Conservation (phyloP, 1,139 yeast genomes). For the Hemisphaericaspora xylanilytica region DNA sequence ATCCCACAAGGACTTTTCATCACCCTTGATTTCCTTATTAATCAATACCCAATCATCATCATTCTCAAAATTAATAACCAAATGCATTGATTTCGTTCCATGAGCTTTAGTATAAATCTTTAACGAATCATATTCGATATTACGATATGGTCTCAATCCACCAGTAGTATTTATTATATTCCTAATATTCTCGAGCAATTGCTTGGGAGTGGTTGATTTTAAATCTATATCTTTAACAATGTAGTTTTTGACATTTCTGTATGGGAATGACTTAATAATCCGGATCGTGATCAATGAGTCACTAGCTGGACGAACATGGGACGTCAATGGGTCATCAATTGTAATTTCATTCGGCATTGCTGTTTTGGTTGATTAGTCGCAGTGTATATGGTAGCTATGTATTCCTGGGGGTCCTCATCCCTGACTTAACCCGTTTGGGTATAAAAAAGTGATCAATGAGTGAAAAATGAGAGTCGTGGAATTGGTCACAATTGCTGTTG, state of each 20-base stretch:
- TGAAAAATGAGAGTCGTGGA: neutral
- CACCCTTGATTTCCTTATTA: conserved; percentile 29
- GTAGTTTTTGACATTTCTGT: conserved; percentile 83
- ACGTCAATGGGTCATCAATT: conserved; percentile 62
- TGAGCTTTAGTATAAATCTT: conserved; percentile 94
- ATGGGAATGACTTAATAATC: conserved; percentile 86
- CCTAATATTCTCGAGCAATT: conserved; percentile 49
- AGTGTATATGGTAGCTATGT: too few species aligned
- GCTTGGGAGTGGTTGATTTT: conserved; percentile 62
- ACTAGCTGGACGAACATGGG: conserved; percentile 64
- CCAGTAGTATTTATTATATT: conserved; percentile 62
- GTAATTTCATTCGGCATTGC: conserved; percentile 5
- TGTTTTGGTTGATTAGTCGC: too few species aligned
- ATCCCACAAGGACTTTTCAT: conserved; percentile 50
- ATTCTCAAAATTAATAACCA: conserved; percentile 86
- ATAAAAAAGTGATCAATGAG: too few species aligned
- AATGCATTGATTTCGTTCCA: conserved; percentile 88
- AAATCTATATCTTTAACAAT: conserved; percentile 73
- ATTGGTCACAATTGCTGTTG: neutral
- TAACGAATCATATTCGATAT: conserved; percentile 69
- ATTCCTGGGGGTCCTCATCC: too few species aligned
- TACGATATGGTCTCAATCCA: conserved; percentile 77
- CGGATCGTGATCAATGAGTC: conserved; percentile 80
- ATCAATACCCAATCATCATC: conserved; percentile 55
- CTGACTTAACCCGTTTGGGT: neutral